Conservation (phyloP, 352 stramenopile genomes). For the Globisporangium heterothallicum region DNA sequence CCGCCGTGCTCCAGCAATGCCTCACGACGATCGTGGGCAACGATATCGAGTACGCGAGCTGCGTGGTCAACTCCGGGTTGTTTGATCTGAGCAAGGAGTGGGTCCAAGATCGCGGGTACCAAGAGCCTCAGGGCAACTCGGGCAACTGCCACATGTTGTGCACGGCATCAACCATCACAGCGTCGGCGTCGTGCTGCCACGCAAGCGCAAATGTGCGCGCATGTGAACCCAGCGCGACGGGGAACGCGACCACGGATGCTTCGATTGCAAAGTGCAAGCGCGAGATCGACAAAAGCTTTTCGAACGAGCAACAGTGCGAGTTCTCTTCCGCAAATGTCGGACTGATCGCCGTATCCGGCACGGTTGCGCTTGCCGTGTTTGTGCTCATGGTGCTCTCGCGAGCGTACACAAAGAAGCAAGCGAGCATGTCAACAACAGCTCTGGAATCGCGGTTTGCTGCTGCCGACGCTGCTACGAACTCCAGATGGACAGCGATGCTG, state of each 20-base stretch:
- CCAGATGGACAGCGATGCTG: slow-evolving; percentile 24
- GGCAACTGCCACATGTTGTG: slow-evolving; percentile 30
- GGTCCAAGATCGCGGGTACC: too few species aligned
- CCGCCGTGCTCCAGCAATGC: too few species aligned
- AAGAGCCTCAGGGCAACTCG: background rate
- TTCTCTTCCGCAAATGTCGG: slow-evolving; percentile 25
- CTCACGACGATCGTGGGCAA: slow-evolving; percentile 28
- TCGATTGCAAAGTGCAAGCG: slow-evolving; percentile 29
- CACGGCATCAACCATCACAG: slow-evolving; percentile 19
- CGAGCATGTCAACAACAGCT: background rate
- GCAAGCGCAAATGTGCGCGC: slow-evolving; percentile 15
- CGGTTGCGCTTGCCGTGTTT: slow-evolving; percentile 14
- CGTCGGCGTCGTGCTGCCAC: slow-evolving; percentile 33
- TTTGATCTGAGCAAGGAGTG: slow-evolving; percentile 28
- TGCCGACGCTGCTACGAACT: slow-evolving; percentile 12
- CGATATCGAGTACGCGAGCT: slow-evolving; percentile 45
- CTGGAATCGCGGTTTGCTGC: slow-evolving; percentile 25
- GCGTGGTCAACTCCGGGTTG: slow-evolving; percentile 65
- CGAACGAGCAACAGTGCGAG: slow-evolving; percentile 29
- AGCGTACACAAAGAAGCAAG: slow-evolving; percentile 18
- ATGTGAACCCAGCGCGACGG: too few species aligned
- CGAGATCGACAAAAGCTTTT: slow-evolving; percentile 35
- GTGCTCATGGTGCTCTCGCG: slow-evolving; percentile 12
- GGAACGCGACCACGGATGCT: slow-evolving; percentile 17
- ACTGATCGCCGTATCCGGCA: slow-evolving; percentile 18